These are phyloP conservation scores for Penicillium bialowiezense DNA, from an alignment of 495 filamentous ascomycete species.

Conservation along the genomic window DNA sequence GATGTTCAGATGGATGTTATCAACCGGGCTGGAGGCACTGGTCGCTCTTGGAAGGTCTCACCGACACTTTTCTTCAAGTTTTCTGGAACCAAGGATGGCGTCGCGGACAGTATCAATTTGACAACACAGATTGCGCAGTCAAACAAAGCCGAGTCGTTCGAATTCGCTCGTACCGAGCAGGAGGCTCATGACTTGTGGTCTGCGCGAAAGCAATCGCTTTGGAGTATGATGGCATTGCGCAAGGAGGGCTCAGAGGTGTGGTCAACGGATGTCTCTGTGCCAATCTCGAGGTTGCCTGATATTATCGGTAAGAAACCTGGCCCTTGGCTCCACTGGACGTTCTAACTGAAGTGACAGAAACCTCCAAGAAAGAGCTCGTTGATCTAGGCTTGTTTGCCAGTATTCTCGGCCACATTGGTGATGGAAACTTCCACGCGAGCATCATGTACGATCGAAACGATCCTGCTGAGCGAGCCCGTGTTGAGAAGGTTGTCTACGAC, in stretches of 20 bases:
- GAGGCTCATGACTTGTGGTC: slow-evolving; percentile 82
- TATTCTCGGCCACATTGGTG: slow-evolving; percentile 81
- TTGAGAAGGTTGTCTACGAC: slow-evolving; percentile 76
- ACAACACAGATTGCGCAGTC: slow-evolving; percentile 64
- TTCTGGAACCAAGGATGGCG: slow-evolving; percentile 66
- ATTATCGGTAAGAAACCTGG: slow-evolving; percentile 59
- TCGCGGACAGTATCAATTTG: slow-evolving; percentile 78
- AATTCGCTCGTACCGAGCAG: slow-evolving; percentile 67
- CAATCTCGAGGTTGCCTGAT: slow-evolving; percentile 79
- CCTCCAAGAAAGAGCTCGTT: slow-evolving; percentile 86
- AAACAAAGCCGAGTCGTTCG: slow-evolving; percentile 65
- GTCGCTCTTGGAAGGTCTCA: slow-evolving; percentile 67
- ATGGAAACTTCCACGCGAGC: slow-evolving; percentile 90
- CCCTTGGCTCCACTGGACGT: background rate
- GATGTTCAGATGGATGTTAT: slow-evolving; percentile 94
- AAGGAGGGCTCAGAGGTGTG: slow-evolving; percentile 60
- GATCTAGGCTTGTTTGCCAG: slow-evolving; percentile 79
- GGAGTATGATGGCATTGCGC: slow-evolving; percentile 55
- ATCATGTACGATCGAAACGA: slow-evolving; percentile 77
- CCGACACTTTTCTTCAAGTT: slow-evolving; percentile 98
- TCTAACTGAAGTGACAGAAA: slow-evolving; percentile 47
- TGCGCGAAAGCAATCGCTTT: slow-evolving; percentile 83
- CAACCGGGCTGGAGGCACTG: slow-evolving; percentile 73
- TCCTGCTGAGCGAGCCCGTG: slow-evolving; percentile 63
- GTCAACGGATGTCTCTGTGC: slow-evolving; percentile 87